These are phyloP conservation scores for Microbotryum lychnidis-dioicae DNA, from an alignment of 1,284 basidiomycete species.

Conservation along the genomic window DNA sequence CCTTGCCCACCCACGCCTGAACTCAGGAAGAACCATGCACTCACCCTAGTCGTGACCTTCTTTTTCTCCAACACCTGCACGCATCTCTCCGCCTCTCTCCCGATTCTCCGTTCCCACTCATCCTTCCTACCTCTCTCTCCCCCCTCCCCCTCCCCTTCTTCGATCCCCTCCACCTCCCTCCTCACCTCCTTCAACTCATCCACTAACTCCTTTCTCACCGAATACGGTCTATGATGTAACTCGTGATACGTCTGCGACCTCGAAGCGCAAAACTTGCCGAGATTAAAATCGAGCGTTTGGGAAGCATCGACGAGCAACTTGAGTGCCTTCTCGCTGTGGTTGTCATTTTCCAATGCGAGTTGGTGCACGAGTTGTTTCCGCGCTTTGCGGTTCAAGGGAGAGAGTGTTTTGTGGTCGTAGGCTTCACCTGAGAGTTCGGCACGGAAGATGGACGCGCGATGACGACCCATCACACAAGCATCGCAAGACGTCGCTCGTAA, in stretches of 20 bases:
- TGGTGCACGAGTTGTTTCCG: not conserved
- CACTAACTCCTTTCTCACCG: not conserved
- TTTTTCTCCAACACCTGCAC: not conserved
- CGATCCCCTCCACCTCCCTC: too few species aligned
- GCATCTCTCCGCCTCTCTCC: conserved; percentile 8
- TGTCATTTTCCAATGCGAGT: not conserved
- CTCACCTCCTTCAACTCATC: not conserved
- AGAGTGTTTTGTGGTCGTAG: conserved; percentile 16
- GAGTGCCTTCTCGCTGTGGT: not conserved
- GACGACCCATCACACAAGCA: not conserved
- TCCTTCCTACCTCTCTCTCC: not conserved
- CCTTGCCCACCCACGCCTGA: too few species aligned
- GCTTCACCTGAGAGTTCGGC: conserved; percentile 7
- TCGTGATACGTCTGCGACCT: conserved; percentile 5
- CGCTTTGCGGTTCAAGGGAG: not conserved
- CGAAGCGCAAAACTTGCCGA: not conserved
- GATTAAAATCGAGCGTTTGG: not conserved
- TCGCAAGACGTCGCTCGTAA: conserved; percentile 2
- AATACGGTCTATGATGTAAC: conserved; percentile 5
- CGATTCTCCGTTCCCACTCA: too few species aligned
- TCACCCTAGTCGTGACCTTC: not conserved
- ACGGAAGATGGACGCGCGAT: conserved; percentile 1
- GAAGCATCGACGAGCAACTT: too few species aligned
- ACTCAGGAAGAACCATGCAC: not conserved
- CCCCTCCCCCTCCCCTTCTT: not conserved